A percentile compares a stretch with the other conserved stretches of the same genome.
Conservation (phyloP, 352 stramenopile genomes). For the Globisporangium paddicum region DNA sequence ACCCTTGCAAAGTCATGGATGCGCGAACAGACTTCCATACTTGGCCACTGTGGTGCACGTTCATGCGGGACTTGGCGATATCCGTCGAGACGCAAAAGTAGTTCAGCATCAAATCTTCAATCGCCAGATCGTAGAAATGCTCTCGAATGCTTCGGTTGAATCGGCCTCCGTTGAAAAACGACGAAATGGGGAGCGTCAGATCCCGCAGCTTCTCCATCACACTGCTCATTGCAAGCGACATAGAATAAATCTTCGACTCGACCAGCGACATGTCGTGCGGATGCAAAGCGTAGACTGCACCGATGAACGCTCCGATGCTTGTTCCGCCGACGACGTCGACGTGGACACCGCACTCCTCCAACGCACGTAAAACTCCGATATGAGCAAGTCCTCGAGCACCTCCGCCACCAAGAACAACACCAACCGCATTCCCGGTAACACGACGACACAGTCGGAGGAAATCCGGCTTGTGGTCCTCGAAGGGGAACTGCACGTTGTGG, state of each 20-base stretch:
- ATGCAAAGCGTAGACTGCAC: slow-evolving; percentile 72
- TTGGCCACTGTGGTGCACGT: slow-evolving; percentile 77
- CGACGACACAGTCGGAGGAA: slow-evolving; percentile 86
- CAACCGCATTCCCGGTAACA: slow-evolving; percentile 90
- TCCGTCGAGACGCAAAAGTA: slow-evolving; percentile 93
- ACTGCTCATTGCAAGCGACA: slow-evolving; percentile 65
- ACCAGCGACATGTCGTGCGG: slow-evolving; percentile 65
- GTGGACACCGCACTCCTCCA: slow-evolving; percentile 91
- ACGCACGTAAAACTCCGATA: slow-evolving; percentile 89
- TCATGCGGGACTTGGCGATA: slow-evolving; percentile 87
- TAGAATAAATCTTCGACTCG: slow-evolving; percentile 40
- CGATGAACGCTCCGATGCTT: slow-evolving; percentile 86
- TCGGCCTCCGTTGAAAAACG: slow-evolving; percentile 83
- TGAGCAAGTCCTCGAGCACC: slow-evolving; percentile 92
- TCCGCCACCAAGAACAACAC: slow-evolving; percentile 92
- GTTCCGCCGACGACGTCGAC: slow-evolving; percentile 94
- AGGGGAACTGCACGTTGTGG: slow-evolving; percentile 82
- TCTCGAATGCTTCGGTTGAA: slow-evolving; percentile 80
- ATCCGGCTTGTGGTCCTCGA: slow-evolving; percentile 65
- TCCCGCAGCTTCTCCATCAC: slow-evolving; percentile 75
- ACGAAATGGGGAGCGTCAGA: slow-evolving; percentile 85
- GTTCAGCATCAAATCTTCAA: slow-evolving; percentile 90
- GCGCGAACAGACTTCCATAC: slow-evolving; percentile 91
- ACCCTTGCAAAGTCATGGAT: slow-evolving; percentile 91
- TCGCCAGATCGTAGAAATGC: slow-evolving; percentile 72